phyloP scores from a whole-genome alignment of 352 stramenopile species.

The Phytophthora hybrid region DNA sequence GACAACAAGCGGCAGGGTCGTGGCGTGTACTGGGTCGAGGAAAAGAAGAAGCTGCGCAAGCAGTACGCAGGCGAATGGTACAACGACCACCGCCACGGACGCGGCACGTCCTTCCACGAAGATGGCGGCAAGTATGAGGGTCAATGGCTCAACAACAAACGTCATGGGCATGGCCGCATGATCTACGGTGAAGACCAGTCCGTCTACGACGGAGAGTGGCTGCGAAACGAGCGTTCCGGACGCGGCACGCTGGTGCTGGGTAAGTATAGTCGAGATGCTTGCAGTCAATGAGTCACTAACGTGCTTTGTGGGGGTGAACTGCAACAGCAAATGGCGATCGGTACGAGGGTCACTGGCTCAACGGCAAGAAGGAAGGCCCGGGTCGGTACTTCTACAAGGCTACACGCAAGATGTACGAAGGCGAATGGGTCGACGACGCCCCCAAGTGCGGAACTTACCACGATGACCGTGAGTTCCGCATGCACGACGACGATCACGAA shows the following conservation, averaged over 20 bases:
- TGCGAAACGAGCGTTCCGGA: slow-evolving; percentile 75
- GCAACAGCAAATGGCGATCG: slow-evolving; percentile 79
- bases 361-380: slow-evolving; percentile 91
- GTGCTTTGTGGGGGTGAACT: background rate
- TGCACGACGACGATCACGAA: slow-evolving; percentile 43
- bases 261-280: slow-evolving; percentile 30
- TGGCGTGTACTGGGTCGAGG: slow-evolving; percentile 82
- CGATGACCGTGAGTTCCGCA: slow-evolving; percentile 47
- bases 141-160: slow-evolving; percentile 78
- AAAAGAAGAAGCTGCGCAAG: slow-evolving; percentile 79
- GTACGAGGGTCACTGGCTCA: slow-evolving; percentile 88
- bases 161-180: slow-evolving; percentile 82
- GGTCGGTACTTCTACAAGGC: slow-evolving; percentile 87
- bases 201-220: slow-evolving; percentile 91
- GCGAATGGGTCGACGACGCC: slow-evolving; percentile 85
- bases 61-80: slow-evolving; percentile 88
- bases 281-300: slow-evolving; percentile 8
- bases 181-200: slow-evolving; percentile 70
- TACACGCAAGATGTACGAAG: slow-evolving; percentile 89
- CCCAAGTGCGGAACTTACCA: slow-evolving; percentile 83
- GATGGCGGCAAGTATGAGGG: slow-evolving; percentile 87
- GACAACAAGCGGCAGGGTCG: slow-evolving; percentile 85
- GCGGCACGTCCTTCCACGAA: slow-evolving; percentile 85
- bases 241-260: slow-evolving; percentile 69
- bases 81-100: slow-evolving; percentile 74